phyloP scores from a whole-genome alignment of 768 basidiomycete species.

The Artomyces pyxidatus region DNA sequence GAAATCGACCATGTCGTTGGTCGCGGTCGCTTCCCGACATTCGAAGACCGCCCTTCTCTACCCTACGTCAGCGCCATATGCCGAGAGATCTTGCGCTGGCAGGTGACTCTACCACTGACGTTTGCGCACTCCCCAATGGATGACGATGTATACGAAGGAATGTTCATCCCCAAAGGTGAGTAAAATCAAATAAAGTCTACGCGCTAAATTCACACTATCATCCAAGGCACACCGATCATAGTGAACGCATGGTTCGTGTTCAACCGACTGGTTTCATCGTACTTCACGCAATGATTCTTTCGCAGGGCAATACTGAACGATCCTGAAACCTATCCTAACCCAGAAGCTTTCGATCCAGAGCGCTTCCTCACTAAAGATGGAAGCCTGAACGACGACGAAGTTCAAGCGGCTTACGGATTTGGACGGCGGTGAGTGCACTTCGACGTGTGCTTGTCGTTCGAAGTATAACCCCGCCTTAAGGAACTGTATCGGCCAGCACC shows the following conservation, averaged over 20 bases:
- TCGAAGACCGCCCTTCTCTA: too few relatives aligned
- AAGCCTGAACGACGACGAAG: background rate
- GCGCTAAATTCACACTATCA: background rate
- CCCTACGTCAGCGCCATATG: too few relatives aligned
- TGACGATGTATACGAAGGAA: background rate
- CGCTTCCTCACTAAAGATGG: background rate
- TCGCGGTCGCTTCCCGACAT: too few relatives aligned
- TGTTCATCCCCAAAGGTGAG: background rate
- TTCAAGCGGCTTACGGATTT: background rate
- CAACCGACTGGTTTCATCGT: background rate
- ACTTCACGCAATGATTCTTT: background rate
- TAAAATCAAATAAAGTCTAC: background rate
- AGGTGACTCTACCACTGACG: background rate
- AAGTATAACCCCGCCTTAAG: background rate
- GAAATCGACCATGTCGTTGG: too few relatives aligned
- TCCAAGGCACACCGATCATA: background rate
- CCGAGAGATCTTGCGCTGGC: constrained; percentile 4
- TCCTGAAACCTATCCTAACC: too few relatives aligned
- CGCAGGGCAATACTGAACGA: constrained; percentile 8
- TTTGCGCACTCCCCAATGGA: background rate
- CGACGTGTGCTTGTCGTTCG: background rate
- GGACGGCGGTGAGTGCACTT: too few relatives aligned
- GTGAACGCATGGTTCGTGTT: background rate
- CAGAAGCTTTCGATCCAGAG: constrained; percentile 6
- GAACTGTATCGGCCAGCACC: background rate